Base-by-base conservation (phyloP, 345 rosid genomes). In the Abelmoschus esculentus region DNA sequence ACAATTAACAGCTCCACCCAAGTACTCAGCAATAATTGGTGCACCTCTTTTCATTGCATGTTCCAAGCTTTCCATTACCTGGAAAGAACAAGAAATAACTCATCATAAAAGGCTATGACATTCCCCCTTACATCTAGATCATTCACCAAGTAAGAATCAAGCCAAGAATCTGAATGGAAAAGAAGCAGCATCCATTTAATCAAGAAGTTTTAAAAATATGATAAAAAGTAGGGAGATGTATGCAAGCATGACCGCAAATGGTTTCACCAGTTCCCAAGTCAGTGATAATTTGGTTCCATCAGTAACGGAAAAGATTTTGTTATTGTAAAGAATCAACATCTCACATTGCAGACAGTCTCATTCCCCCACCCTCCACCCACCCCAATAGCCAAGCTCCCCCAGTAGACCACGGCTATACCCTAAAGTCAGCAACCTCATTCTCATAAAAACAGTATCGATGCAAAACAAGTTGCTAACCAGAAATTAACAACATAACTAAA, bases 11-110 rank as follows among this genome's bases (percentile, higher is more conserved):
- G 99, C 98, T 72, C 99, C 99, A 70, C 99, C 99, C 50, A 96
- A 80, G 76, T 96, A 92, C 78, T 96, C 98, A 0, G 95, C 99
- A 76, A 96, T 85, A 55, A 96, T 90, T n/a, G 96, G 98, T 40
- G 98, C 98, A 57, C 93, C 95, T 46, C 97, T 85, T 73, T 82
- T 90, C 97, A 86, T 81, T 36, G 99, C 99, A 80, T 96, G 99
- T 78, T 96, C 99, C 86, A 96, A 84, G 78, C 97, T 96, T 82
- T 96, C 99, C 99, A 92, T 86, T 52, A 96, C 88, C 99, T 96
- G 72, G 50, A 47, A 72, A 42, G 49, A 55, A 72, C 40, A 62
- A 54, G 32, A 36, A 53, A 40, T 40, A 60, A 69, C n/a, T 28
- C 46, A 42, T 61, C 29, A 49, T n/a, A 75, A 26, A 64, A 29